These are phyloP conservation scores for Teratosphaeria pseudoeucalypti DNA, from an alignment of 2,329 filamentous ascomycete genomes.

Conservation along the genomic window DNA sequence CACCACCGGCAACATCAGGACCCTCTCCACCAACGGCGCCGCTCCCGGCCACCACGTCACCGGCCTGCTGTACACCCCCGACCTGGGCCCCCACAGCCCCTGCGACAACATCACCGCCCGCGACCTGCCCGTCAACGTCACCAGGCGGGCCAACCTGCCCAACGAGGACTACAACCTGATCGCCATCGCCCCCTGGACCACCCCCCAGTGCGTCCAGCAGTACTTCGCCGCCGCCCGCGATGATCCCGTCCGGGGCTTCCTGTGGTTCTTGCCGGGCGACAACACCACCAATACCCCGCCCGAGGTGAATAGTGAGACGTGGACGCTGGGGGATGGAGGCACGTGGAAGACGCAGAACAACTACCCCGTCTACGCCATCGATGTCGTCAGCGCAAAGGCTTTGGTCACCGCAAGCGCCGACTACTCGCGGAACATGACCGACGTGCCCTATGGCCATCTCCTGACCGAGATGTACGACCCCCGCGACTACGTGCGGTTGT, in stretches of 20 bases:
- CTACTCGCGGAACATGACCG: constrained; percentile 67
- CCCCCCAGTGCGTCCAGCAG: constrained; percentile 57
- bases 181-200: constrained; percentile 80
- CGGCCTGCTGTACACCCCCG: constrained; percentile 79
- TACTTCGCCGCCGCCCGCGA: constrained; percentile 56
- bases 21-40: constrained; percentile 59
- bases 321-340: constrained; percentile 59
- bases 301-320: constrained; percentile 48
- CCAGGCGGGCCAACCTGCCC: constrained; percentile 57
- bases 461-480: constrained; percentile 30
- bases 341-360: constrained; percentile 61
- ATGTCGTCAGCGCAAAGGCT: constrained; percentile 52
- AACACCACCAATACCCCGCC: constrained; percentile 51
- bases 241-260: constrained; percentile 49
- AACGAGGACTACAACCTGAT: constrained; percentile 60
- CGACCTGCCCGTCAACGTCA: constrained; percentile 67
- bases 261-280: constrained; percentile 44
- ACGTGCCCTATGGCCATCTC: constrained; percentile 29
- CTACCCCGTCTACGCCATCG: constrained; percentile 76
- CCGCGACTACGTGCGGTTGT: constrained; percentile 41
- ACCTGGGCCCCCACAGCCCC: constrained; percentile 45
- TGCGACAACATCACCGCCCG: constrained; percentile 54
- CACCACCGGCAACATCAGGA: constrained; percentile 52
- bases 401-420: constrained; percentile 58
- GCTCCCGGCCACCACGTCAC: constrained; percentile 53